Percentiles rank a stretch among this genome's conserved stretches.
These are phyloP conservation scores for Backusella tuberculispora DNA, from an alignment of 192 early-diverging fungal species.

Conservation along the genomic window DNA sequence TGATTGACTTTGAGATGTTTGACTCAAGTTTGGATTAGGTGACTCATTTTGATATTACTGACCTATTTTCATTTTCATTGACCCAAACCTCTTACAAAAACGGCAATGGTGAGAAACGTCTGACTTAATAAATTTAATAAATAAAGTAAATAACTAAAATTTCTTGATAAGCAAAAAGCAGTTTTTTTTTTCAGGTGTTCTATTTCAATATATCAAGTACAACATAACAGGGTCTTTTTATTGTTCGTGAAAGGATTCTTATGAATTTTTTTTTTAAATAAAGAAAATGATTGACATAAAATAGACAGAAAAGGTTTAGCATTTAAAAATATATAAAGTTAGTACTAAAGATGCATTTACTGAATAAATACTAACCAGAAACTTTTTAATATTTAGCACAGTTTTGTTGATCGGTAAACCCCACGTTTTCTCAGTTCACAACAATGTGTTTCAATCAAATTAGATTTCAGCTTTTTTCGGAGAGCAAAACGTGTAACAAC, in stretches of 20 bases:
- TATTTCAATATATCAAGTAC: too few relatives aligned
- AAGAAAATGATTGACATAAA: background rate
- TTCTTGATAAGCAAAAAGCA: too few relatives aligned
- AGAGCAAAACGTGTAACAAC: background rate
- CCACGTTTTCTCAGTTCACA: constrained; percentile 4
- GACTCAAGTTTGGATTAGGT: too few relatives aligned
- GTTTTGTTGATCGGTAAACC: background rate
- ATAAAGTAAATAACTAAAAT: too few relatives aligned
- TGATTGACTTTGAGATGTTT: too few relatives aligned
- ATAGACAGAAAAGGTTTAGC: background rate
- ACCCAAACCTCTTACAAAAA: too few relatives aligned
- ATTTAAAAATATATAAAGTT: background rate
- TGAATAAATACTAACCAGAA: background rate
- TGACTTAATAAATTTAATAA: too few relatives aligned
- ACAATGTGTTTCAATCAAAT: background rate
- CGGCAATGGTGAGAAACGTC: too few relatives aligned
- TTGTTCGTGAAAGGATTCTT: background rate
- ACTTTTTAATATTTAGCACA: background rate
- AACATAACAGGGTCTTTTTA: background rate
- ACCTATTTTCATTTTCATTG: too few relatives aligned
- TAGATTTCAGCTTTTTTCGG: background rate
- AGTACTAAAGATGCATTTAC: background rate
- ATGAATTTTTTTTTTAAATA: background rate
- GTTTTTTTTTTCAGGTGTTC: too few relatives aligned
- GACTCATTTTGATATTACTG: too few relatives aligned